A percentile compares a stretch with the other conserved stretches of the same genome.
phyloP scores from a whole-genome alignment of 2,329 filamentous ascomycete genomes.

The Diaporthe citriasiana region DNA sequence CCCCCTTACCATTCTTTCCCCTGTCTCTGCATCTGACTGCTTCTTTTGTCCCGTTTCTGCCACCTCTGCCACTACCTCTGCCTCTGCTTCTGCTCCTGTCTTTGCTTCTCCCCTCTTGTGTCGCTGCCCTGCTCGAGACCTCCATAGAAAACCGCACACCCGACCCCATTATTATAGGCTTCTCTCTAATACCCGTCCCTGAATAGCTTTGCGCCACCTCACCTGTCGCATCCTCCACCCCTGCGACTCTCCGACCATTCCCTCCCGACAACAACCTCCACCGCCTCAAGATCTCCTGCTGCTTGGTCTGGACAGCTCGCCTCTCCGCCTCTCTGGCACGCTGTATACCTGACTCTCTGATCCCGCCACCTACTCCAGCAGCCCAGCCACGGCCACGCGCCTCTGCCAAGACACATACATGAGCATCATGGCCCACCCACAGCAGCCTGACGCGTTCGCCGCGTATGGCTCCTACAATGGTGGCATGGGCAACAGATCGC shows the following conservation, averaged over 20 bases:
- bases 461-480: conserved; percentile 41
- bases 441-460: conserved; percentile 42
- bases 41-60: conserved; percentile 5
- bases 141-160: conserved; percentile 28
- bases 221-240: conserved; percentile 33
- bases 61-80: background rate
- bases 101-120: conserved; percentile 7
- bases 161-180: conserved; percentile 28
- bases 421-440: conserved; percentile 42
- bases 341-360: conserved; percentile 17
- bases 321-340: conserved; percentile 26
- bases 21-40: background rate
- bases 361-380: background rate
- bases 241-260: conserved; percentile 6
- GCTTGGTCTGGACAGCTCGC: conserved; percentile 36
- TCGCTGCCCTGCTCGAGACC: background rate
- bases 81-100: background rate
- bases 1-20: conserved; percentile 23
- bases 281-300: conserved; percentile 7
- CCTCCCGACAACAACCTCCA: background rate
- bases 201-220: conserved; percentile 38
- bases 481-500: conserved; percentile 47
- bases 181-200: conserved; percentile 28
- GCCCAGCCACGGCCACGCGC: conserved; percentile 18
- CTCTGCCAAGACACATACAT: conserved; percentile 34